Evolutionary conservation across 2,329 filamentous ascomycete genomes (phyloP), one percentile per base, ranked within the genome.

Genomic region (Penicillium brevicompactum): DNA sequence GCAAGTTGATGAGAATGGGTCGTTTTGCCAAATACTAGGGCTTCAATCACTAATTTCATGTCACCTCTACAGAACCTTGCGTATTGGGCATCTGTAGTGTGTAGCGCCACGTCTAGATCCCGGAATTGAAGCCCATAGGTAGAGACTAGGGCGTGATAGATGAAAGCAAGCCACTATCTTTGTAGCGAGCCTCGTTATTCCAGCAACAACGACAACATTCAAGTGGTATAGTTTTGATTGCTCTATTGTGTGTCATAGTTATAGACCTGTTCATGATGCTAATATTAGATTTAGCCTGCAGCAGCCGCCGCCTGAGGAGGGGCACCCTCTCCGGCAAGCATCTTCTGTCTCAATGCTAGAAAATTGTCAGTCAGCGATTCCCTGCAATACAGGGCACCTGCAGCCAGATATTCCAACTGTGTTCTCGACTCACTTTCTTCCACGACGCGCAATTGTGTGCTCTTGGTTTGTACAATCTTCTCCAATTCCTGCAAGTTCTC

Each of bases 371-470:
- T 58, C 49, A 53, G 27, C 4, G 41, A 40, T 11, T 22, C 7
- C 13, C 16, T 21, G 11, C 7, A 2, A 8, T 11, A 7, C 21
- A 51, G 18, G n/a, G 38, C 16, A 11, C 37, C 21, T 18, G 5
- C 7, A 37, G 9, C n/a, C 16, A 22, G n/a, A 24, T n/a, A 9
- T 27, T 10, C 30, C n/a, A n/a, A 10, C 22, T 21, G 21, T 7
- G 11, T 7, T 7, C 32, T 6, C 57, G 59, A 71, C 76, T 74
- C 78, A 88, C 90, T 90, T 78, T 97, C 93, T 78, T 99, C 94
- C 21, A 97, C 87, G 37, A 94, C 82, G 54, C 90, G 85, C 59
- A 96, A 77, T 71, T 94, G 97, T 62, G 88, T 86, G 52, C 89
- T 91, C 80, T 99, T 99, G 34, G 80, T 80, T 65, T 86, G 82